Conservation (phyloP, 257 asterid genomes). For the Coffea canephora region DNA sequence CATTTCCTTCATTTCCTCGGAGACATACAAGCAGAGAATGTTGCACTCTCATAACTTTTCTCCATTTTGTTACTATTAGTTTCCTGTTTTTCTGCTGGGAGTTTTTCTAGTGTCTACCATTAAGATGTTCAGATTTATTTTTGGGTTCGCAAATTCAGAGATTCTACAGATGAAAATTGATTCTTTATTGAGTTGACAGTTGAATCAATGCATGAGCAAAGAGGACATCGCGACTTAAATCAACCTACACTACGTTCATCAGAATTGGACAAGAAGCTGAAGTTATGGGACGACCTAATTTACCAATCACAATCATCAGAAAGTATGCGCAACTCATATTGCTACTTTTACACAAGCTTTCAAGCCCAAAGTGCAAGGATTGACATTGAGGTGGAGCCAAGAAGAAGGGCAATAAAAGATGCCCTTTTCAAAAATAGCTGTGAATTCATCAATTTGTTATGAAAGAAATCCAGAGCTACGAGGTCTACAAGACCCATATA, state of each 20-base stretch:
- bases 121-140: not conserved
- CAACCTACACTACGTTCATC: not conserved
- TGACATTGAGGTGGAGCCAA: conserved; percentile 45
- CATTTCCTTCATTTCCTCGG: not conserved
- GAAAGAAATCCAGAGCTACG: conserved; percentile 45
- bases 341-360: not conserved
- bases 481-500: conserved; percentile 49
- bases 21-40: not conserved
- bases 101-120: not conserved
- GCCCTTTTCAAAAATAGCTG: conserved; percentile 29
- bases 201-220: not conserved
- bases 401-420: conserved; percentile 39
- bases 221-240: not conserved
- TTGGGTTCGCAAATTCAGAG: too few relatives aligned
- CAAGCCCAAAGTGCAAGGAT: conserved; percentile 49
- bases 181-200: not conserved
- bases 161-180: not conserved
- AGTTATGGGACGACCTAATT: not conserved
- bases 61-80: too few relatives aligned
- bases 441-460: conserved; percentile 40
- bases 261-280: not conserved
- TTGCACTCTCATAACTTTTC: not conserved
- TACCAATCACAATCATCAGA: not conserved
- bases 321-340: not conserved
- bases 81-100: not conserved